Evolutionary conservation across 495 filamentous ascomycete genomes (phyloP), one percentile per base, ranked within the genome.

Genomic region (Penicillium maclennaniae): DNA sequence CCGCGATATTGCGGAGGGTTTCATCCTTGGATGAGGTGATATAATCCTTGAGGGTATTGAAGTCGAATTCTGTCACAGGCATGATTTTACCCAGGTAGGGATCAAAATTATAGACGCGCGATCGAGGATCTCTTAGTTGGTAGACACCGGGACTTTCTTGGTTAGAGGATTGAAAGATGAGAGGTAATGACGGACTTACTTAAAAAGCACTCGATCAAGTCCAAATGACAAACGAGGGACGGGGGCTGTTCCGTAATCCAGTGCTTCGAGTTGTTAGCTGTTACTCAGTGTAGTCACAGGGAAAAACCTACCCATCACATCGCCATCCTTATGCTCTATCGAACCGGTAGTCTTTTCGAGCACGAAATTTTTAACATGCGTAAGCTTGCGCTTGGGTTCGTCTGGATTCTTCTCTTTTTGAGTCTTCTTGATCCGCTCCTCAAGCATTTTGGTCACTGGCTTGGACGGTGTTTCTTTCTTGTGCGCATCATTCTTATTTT

Each of bases 51-150:
- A 97, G 68, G 3, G 91, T 83, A 53, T 85, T 79, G 64, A 95
- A 97, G 62, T 99, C 89, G 55, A 99, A 97, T 65, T 97, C 89
- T 1, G 78, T 73, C 1, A 92, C 84, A 2, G 91, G 91, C 90
- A 96, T 95, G 63, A 97, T 92, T 48, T 80, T 80, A 45, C 89
- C 83, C 21, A 97, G 79, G 63, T 96, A 96, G 1, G 93, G 93
- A 61, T 97, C 91, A 63, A 97, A 97, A 65, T 97, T 97, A 75
- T 79, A 97, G 37, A 96, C 89, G 10, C 84, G 79, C 34, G 95
- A 91, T 46, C 89, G 80, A 20, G 88, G 87, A 63, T 97, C 95
- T 62, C 92, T 91, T 26, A 99, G 82, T 28, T 88, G 84, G 64
- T 96, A 96, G 26, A 96, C 87, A 17, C 93, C 92, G 4, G 91